Base-by-base conservation (phyloP, 768 basidiomycete genomes). In the Mycena albidolilacea region DNA sequence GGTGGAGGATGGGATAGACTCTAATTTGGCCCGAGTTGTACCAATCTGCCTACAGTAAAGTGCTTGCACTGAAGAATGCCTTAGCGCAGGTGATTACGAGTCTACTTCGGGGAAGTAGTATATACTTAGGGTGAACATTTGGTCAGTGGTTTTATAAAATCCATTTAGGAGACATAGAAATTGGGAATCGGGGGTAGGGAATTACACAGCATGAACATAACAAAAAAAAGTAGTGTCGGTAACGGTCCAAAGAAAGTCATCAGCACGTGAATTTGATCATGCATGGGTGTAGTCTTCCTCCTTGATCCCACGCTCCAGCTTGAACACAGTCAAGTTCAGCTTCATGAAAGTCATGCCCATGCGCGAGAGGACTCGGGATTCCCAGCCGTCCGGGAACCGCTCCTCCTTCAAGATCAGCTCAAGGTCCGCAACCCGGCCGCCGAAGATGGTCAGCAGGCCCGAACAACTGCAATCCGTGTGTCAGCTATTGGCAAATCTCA, bases 371-470 rank as follows among this genome's bases (percentile, higher is more conserved):
- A 89, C 80, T 19, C 86, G 82, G 0, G 93, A 86, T 77, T 94
- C 92, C 92, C 92, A 95, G n/a, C 89, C 89, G 0, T 91, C 86
- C 0, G 91, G 91, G 41, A 95, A 76, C 19, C 92, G 88, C 75
- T 95, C 94, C 57, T 95, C 92, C 12, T 85, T 79, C 35, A 95
- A 79, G 66, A 93, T 77, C 0, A 85, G 75, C 46, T 86, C 82
- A 41, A 95, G 76, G 71, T 92, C 91, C 10, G 84, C 79, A 5
- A 91, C 79, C 15, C 86, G 84, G 2, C 93, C 92, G 5, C 92
- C 94, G 73, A 94, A 91, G 64, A 91, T 88, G 1, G 87, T 87
- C 15, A 91, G 80, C 61, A 95, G 75, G 0, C 91, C 91, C 0
- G 92, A 88, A 0, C 90, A 85, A 79, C 92, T 93, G 72, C 37